Evolutionary conservation across 805 yeast species (phyloP), one percentile per base, ranked within the genome.

Genomic region (Vanderwaltozyma tropicalis): DNA sequence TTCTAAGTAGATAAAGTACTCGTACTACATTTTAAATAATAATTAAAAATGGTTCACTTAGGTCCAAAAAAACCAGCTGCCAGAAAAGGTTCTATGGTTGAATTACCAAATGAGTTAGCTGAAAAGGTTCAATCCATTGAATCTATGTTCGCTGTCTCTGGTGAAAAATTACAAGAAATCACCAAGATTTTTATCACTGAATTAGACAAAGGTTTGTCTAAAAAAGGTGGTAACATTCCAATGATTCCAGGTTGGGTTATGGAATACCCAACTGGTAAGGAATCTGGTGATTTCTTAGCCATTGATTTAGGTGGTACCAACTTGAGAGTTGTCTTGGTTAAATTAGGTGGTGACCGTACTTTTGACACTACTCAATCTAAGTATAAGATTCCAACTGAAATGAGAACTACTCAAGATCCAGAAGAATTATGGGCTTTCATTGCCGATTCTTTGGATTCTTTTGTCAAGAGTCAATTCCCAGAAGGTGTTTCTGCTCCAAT

Each of bases 161-260:
- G 73, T 12, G 76, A 68, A 8, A 75, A 69, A 46, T 72, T 89
- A 56, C 68, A 69, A 49, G 62, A 68, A 41, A 77, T 89, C 62
- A 76, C 85, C 35, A 71, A 72, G 34, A 94, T 80, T 56, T 89
- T 89, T 62, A 72, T 80, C 38, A 41, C 59, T 19, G 97, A 89
- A 64, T 74, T 89, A 52, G 76, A 78, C 46, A 82, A 82, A 61
- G 96, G 96, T 43, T 71, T 82, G 48, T 69, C 79, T 42, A 70
- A 72, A 55, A 62, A 69, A 41, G 89, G 92, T 37, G 94, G 92
- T 41, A 80, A 80, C 61, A 85, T 86, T 55, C 97, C 98, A 44
- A 89, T 89, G 97, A 87, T 81, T 57, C 95, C 95, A 34, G 84
- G 94, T 44, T 89, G 96, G 96, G 96, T 89, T 39, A 68, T 87